phyloP scores from a whole-genome alignment of 2,329 filamentous ascomycete genomes.

The Endoconidiophora laricicola region DNA sequence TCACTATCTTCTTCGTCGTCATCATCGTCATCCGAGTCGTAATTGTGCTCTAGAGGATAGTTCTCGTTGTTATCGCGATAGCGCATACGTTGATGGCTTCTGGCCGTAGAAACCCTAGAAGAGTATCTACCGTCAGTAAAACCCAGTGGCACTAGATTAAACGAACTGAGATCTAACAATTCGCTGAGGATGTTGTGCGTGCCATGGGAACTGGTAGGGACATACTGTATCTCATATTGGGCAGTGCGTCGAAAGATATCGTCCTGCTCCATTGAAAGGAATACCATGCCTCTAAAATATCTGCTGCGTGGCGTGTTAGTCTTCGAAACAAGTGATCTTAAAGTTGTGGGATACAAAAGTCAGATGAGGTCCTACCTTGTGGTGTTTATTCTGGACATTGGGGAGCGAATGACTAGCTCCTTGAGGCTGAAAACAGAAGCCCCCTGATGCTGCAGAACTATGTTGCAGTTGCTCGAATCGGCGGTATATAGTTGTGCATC shows the following conservation, averaged over 20 bases:
- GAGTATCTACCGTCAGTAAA: too few species aligned
- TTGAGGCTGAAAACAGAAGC: slow-evolving; percentile 67
- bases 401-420: slow-evolving; percentile 77
- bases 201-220: slow-evolving; percentile 12
- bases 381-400: slow-evolving; percentile 20
- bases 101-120: not conserved
- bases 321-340: too few species aligned
- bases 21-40: not conserved
- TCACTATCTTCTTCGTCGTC: slow-evolving; percentile 26
- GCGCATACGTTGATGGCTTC: slow-evolving; percentile 15
- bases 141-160: too few species aligned
- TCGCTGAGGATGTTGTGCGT: too few species aligned
- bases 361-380: not conserved
- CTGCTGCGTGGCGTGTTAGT: not conserved
- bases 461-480: slow-evolving; percentile 71
- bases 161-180: too few species aligned
- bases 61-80: slow-evolving; percentile 27
- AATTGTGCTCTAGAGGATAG: not conserved
- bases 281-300: slow-evolving; percentile 56
- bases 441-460: slow-evolving; percentile 68
- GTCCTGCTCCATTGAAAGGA: slow-evolving; percentile 71
- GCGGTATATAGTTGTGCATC: slow-evolving; percentile 82
- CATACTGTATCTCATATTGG: slow-evolving; percentile 57
- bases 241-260: slow-evolving; percentile 58
- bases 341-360: not conserved